phyloP scores from a whole-genome alignment of 306 rosid species.

The Medicago lupulina region DNA sequence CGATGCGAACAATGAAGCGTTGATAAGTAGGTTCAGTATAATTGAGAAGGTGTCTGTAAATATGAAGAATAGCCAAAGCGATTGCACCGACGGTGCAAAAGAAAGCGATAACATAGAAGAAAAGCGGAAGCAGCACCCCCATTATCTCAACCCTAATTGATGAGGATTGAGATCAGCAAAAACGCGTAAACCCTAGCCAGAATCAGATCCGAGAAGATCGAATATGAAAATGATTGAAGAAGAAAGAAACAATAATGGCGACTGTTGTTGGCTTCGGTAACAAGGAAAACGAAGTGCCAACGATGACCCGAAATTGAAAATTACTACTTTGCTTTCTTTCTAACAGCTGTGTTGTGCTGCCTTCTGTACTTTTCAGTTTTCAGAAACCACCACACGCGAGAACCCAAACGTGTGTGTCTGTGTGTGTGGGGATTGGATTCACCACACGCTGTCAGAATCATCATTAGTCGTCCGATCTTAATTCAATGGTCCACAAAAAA shows the following conservation, averaged over 20 bases:
- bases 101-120: conserved; percentile 70
- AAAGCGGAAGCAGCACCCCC: conserved; percentile 68
- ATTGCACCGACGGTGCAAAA: conserved; percentile 88
- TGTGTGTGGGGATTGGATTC: no score
- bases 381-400: conserved; percentile 13
- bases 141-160: conserved; percentile 38
- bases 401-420: background rate
- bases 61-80: conserved; percentile 74
- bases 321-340: no score
- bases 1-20: conserved; percentile 87
- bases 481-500: no score
- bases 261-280: conserved; percentile 35
- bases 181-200: conserved; percentile 48
- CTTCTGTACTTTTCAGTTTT: conserved; percentile 11
- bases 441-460: no score
- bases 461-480: no score
- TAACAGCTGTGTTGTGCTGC: conserved; percentile 9
- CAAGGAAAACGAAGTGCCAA: conserved; percentile 13
- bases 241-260: conserved; percentile 35
- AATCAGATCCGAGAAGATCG: conserved; percentile 42
- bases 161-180: conserved; percentile 21
- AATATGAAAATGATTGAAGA: conserved; percentile 1
- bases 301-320: conserved; percentile 13
- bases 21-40: conserved; percentile 97
- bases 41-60: conserved; percentile 86